Base-by-base conservation (phyloP, 495 filamentous ascomycete species). In the Penicillium silybi region DNA sequence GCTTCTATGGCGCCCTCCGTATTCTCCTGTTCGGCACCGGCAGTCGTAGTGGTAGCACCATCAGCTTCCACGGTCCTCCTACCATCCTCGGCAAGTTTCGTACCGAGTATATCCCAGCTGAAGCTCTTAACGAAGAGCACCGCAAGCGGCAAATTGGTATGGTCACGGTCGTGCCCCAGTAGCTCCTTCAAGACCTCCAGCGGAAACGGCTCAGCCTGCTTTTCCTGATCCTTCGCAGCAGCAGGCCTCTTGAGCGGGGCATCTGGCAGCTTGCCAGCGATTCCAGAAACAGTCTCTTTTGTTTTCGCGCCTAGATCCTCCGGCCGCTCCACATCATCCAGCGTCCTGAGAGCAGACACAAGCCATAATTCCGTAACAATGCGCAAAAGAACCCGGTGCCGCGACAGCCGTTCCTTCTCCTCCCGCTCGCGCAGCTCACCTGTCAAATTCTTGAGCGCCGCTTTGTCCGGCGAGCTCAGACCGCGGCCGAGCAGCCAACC, bases 351-450 rank as follows among this genome's bases (percentile, higher is more conserved):
- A 26, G 89, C 86, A 11, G 87, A 89, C 26, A 96, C 89, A 16
- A 99, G 84, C 95, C 95, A 99, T 26, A 99, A 78, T 66, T 99
- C 95, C 10, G 93, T 97, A 32, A 92, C 89, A 2, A 97, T 87
- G 27, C 90, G 83, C 27, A 99, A 73, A 22, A 99, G 80, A 9
- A 89, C 80, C 26, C 95, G 82, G 64, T 99, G 95, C 34, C 93
- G 84, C 19, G 84, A 78, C 25, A 97, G 69, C 0, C 93, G 85
- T 42, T 97, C 93, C 67, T 95, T 97, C 67, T 99, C 93, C 71
- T 99, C 93, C 50, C 90, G 88, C 65, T 99, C 93, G 54, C 85
- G 86, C 13, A 88, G 80, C 62, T 99, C 93, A 50, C 85, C 79
- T 9, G 82, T 73, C 26, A 97, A 74, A 0, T 76, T 75, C 66